Percentiles rank a stretch among this genome's conserved stretches.
phyloP scores from a whole-genome alignment of 1,284 basidiomycete species.

The Fistulina hepatica region DNA sequence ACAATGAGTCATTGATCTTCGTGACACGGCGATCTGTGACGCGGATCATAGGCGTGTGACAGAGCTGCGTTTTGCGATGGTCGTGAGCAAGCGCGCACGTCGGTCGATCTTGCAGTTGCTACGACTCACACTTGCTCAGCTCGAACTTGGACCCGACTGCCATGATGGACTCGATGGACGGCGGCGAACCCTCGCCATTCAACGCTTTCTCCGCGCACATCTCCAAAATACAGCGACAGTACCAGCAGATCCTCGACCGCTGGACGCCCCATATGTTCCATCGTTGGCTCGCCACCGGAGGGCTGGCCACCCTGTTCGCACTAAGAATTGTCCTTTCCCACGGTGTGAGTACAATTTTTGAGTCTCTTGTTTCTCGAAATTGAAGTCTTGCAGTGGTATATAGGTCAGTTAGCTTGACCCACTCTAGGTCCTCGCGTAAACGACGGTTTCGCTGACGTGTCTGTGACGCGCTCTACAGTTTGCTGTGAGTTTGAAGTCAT shows the following conservation, averaged over 20 bases:
- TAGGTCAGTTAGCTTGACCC: slow-evolving; percentile 49
- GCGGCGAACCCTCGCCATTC: slow-evolving; percentile 35
- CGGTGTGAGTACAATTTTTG: slow-evolving; percentile 52
- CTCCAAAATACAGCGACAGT: slow-evolving; percentile 48
- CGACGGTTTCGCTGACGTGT: background rate
- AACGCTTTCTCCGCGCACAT: slow-evolving; percentile 42
- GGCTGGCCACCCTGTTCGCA: slow-evolving; percentile 69
- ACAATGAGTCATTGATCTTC: too few relatives aligned
- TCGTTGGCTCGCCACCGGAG: slow-evolving; percentile 80
- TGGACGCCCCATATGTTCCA: slow-evolving; percentile 85
- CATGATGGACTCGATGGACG: slow-evolving; percentile 35
- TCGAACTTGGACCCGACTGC: too few relatives aligned
- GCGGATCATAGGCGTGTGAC: too few relatives aligned
- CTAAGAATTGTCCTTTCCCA: slow-evolving; percentile 83
- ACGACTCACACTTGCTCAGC: too few relatives aligned
- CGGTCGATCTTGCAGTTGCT: too few relatives aligned
- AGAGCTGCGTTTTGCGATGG: too few relatives aligned
- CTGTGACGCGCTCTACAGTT: slow-evolving; percentile 4
- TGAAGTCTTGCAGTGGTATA: slow-evolving; percentile 68
- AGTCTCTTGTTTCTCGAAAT: slow-evolving; percentile 12
- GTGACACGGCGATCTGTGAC: too few relatives aligned
- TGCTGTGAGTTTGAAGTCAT: slow-evolving; percentile 11
- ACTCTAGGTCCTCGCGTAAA: background rate
- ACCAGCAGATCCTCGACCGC: slow-evolving; percentile 81
- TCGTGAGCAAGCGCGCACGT: too few relatives aligned